phyloP scores from a whole-genome alignment of 1,139 yeast genomes.

The Scheffersomyces insectosa region DNA sequence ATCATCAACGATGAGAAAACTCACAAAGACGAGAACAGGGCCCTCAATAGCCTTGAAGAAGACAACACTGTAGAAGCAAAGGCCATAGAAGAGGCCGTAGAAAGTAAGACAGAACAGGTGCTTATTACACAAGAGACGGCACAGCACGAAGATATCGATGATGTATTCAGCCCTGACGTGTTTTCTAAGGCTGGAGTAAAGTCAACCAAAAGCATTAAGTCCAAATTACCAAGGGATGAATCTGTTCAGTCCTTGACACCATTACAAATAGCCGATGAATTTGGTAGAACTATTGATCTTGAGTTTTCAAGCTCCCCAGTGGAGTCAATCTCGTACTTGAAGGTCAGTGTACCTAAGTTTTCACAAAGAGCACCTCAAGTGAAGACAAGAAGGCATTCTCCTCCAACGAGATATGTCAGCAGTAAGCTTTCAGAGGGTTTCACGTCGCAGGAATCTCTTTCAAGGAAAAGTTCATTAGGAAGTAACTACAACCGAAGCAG shows the following conservation, averaged over 20 bases:
- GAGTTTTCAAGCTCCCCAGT: constrained; percentile 10
- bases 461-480: background rate
- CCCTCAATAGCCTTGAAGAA: background rate
- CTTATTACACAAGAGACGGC: background rate
- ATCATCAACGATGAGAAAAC: background rate
- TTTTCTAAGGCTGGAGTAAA: constrained; percentile 12
- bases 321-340: too few relatives aligned
- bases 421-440: too few relatives aligned
- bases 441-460: background rate
- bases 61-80: background rate
- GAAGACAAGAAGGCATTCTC: background rate
- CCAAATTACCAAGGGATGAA: constrained; percentile 10
- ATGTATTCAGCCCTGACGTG: constrained; percentile 10
- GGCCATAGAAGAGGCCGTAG: background rate
- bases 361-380: background rate
- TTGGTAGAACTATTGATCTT: constrained; percentile 29
- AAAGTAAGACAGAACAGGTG: background rate
- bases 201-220: constrained; percentile 1
- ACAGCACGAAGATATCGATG: background rate
- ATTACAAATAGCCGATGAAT: constrained; percentile 30
- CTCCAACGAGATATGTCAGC: too few relatives aligned
- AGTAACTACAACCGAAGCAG: too few relatives aligned
- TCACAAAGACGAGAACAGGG: background rate
- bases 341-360: too few relatives aligned
- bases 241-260: constrained; percentile 32